Conservation (phyloP, 2,329 filamentous ascomycete genomes). For the Xylaria sp. region DNA sequence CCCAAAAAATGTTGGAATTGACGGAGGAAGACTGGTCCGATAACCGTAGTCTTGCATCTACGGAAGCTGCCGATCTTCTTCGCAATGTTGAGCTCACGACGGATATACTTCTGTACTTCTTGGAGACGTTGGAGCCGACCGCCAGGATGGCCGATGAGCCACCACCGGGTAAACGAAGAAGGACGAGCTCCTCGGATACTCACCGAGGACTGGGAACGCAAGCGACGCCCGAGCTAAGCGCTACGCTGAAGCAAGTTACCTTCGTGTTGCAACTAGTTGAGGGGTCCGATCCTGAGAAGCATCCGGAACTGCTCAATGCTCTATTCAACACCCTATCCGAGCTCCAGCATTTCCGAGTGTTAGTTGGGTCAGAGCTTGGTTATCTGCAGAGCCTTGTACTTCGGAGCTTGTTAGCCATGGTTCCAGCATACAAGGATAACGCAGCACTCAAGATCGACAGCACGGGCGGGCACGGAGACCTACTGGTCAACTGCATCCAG, state of each 20-base stretch:
- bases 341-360: slow-evolving; percentile 75
- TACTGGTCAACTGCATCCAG: slow-evolving; percentile 90
- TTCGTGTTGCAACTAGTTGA: slow-evolving; percentile 87
- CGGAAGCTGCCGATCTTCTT: slow-evolving; percentile 65
- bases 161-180: slow-evolving; percentile 71
- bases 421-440: slow-evolving; percentile 66
- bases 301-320: slow-evolving; percentile 69
- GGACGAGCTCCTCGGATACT: slow-evolving; percentile 68
- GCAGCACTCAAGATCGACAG: slow-evolving; percentile 63
- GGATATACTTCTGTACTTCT: slow-evolving; percentile 63
- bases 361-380: slow-evolving; percentile 79
- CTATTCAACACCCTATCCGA: slow-evolving; percentile 84
- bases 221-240: slow-evolving; percentile 59
- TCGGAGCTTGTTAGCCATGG: slow-evolving; percentile 74
- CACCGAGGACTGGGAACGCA: slow-evolving; percentile 55
- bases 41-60: slow-evolving; percentile 40
- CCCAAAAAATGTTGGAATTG: slow-evolving; percentile 58
- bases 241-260: slow-evolving; percentile 69
- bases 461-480: slow-evolving; percentile 75
- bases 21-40: slow-evolving; percentile 42
- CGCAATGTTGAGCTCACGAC: slow-evolving; percentile 69
- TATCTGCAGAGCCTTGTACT: slow-evolving; percentile 86
- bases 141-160: slow-evolving; percentile 66
- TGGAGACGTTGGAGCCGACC: slow-evolving; percentile 69
- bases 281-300: slow-evolving; percentile 66